A percentile compares a stretch with the other conserved stretches of the same genome.
phyloP scores from a whole-genome alignment of 305 asterid species.

The Euphrasia arctica region DNA sequence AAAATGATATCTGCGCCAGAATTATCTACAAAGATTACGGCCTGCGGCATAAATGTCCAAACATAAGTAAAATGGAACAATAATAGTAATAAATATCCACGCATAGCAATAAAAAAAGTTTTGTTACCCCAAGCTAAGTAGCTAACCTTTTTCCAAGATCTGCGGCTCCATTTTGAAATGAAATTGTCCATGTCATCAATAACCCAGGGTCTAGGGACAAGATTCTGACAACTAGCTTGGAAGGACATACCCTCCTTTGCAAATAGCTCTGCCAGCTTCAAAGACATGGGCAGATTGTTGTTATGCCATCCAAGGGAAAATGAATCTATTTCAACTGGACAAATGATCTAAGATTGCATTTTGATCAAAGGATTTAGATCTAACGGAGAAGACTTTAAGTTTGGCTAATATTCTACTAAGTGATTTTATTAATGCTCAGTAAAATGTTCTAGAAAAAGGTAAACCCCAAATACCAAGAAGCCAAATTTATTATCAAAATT shows the following conservation, averaged over 20 bases:
- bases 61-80: slow-evolving; percentile 33
- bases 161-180: slow-evolving; percentile 59
- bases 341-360: neutral
- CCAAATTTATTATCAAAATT: slow-evolving; percentile 6
- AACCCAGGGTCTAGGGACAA: slow-evolving; percentile 94
- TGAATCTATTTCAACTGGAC: slow-evolving; percentile 17
- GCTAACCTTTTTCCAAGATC: slow-evolving; percentile 79
- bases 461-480: slow-evolving; percentile 7
- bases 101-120: slow-evolving; percentile 17
- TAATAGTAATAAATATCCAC: slow-evolving; percentile 4
- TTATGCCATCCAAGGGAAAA: slow-evolving; percentile 19
- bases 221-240: slow-evolving; percentile 88
- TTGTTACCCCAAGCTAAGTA: slow-evolving; percentile 15
- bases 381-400: neutral
- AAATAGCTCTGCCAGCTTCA: slow-evolving; percentile 90
- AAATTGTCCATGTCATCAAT: slow-evolving; percentile 82
- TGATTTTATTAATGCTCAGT: slow-evolving; percentile 10
- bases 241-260: slow-evolving; percentile 93
- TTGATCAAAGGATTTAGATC: neutral
- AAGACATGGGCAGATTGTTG: slow-evolving; percentile 22
- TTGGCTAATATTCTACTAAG: slow-evolving; percentile 22
- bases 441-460: slow-evolving; percentile 6
- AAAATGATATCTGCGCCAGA: slow-evolving; percentile 91
- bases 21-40: slow-evolving; percentile 81
- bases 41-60: slow-evolving; percentile 42